A percentile compares a stretch with the other conserved stretches of the same genome.
phyloP scores from a whole-genome alignment of 805 yeast species.

The Hanseniaspora vineae region DNA sequence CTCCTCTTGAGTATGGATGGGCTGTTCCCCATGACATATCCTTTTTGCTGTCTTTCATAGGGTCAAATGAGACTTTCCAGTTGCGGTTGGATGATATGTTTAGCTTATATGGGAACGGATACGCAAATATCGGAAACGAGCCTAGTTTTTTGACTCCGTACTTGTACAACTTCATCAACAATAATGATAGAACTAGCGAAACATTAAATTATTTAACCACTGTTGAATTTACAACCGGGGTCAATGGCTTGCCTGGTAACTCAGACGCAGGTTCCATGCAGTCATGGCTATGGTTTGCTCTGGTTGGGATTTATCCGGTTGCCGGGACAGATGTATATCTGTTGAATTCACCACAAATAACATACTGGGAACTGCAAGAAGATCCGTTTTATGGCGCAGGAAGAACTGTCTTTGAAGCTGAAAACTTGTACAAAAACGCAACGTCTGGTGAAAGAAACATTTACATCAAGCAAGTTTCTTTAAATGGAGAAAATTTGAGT shows the following conservation, averaged over 20 bases:
- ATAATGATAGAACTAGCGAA: slow-evolving; percentile 21
- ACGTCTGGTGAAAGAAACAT: slow-evolving; percentile 7
- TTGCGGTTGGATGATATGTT: slow-evolving; percentile 26
- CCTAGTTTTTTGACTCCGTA: slow-evolving; percentile 27
- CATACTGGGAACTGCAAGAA: slow-evolving; percentile 14
- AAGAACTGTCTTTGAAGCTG: slow-evolving; percentile 15
- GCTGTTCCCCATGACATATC: slow-evolving; percentile 25
- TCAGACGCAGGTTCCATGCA: slow-evolving; percentile 30
- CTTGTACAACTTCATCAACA: slow-evolving; percentile 22
- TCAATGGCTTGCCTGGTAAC: slow-evolving; percentile 25
- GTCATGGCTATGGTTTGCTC: slow-evolving; percentile 24
- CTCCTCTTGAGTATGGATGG: slow-evolving; percentile 26
- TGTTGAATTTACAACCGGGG: slow-evolving; percentile 17
- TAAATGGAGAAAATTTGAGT: slow-evolving; percentile 19
- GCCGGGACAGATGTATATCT: slow-evolving; percentile 26
- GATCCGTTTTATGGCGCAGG: slow-evolving; percentile 12
- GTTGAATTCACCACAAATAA: slow-evolving; percentile 21
- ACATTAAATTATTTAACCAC: slow-evolving; percentile 20
- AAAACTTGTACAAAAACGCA: slow-evolving; percentile 10
- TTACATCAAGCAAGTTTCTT: slow-evolving; percentile 20
- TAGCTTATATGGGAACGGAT: slow-evolving; percentile 16
- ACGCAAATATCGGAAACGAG: slow-evolving; percentile 27
- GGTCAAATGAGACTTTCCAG: slow-evolving; percentile 17
- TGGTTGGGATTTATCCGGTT: slow-evolving; percentile 26
- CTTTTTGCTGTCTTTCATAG: slow-evolving; percentile 18